Base-by-base conservation (phyloP, 768 basidiomycete species). In the Gloeopeniophorella convolvens region DNA sequence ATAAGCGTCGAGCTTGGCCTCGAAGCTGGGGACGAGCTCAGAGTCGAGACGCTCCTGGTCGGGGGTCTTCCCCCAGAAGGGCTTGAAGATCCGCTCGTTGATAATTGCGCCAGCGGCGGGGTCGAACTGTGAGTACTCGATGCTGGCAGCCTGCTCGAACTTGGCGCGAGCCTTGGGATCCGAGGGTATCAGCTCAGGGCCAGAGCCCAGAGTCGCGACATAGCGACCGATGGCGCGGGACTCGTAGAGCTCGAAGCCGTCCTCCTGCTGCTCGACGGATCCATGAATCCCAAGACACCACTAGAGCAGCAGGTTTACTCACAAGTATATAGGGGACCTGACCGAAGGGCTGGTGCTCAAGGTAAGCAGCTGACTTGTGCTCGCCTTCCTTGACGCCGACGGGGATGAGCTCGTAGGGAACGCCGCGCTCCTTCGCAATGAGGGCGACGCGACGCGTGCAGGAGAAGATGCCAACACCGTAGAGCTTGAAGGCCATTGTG, bases 111-210 rank as follows among this genome's bases (percentile, higher is more conserved):
- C 12, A 4, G 18, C 49, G 16, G 23, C 5, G 18, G 48, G 37
- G 11, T 55, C 35, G 5, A 55, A 55, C 0, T 52, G 32, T 13
- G 32, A 1, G 27, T 34, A 45, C 47, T 70, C 68, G 31, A 66
- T 40, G n/a, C 60, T 62, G 16, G 53, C 56, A 3, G 64, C 68
- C 45, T 63, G 59, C 37, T 63, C 62, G 32, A 63, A 60, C n/a
- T 58, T 56, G 2, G 60, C 63, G 20, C 40, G 47, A 0, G 55
- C 59, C 47, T 50, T 59, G 33, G 58, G 54, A 20, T 67, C 60
- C 1, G 41, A 44, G 3, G 60, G 48, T 0, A 60, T 44, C 23
- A 59, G 59, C 24, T 51, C 43, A 36, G 61, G 58, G 28, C 55
- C 54, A 1, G 62, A 58, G 30, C 64, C 60, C 44, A 61, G 59